Conservation (phyloP, 768 basidiomycete genomes). For the Scleroderma bovista region DNA sequence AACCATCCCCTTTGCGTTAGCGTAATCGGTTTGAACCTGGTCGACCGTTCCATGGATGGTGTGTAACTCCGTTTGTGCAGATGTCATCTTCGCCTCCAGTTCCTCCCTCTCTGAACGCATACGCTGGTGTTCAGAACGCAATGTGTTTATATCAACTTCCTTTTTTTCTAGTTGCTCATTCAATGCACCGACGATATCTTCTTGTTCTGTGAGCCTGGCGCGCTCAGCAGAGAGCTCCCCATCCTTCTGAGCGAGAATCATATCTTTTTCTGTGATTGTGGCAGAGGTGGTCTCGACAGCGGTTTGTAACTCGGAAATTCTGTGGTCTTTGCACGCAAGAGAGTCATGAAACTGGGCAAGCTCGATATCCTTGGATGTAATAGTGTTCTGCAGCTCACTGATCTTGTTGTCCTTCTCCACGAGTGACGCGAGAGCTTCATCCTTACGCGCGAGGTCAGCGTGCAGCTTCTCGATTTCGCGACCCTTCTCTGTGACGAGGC, state of each 20-base stretch:
- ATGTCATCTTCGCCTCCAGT: neutral
- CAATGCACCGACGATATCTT: neutral
- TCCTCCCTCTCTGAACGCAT: neutral
- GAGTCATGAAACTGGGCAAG: neutral
- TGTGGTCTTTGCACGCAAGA: neutral
- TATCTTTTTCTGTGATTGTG: neutral
- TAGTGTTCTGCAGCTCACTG: neutral
- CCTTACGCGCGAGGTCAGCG: conserved; percentile 12
- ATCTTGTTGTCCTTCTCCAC: conserved; percentile 1
- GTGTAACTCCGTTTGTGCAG: neutral
- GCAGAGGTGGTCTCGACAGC: neutral
- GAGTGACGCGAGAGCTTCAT: conserved; percentile 4
- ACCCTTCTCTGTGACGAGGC: conserved; percentile 21
- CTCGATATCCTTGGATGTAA: neutral
- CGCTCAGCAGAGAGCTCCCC: neutral
- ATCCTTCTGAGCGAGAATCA: neutral
- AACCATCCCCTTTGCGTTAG: neutral
- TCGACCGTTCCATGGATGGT: neutral
- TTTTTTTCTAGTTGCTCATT: neutral
- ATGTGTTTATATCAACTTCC: neutral
- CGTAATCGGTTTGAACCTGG: neutral
- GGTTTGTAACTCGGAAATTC: neutral
- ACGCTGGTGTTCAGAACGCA: neutral
- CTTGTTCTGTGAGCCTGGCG: neutral
- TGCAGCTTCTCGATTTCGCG: conserved; percentile 20